Base-by-base conservation (phyloP, 1,139 yeast genomes). In the Candida neerlandica region DNA sequence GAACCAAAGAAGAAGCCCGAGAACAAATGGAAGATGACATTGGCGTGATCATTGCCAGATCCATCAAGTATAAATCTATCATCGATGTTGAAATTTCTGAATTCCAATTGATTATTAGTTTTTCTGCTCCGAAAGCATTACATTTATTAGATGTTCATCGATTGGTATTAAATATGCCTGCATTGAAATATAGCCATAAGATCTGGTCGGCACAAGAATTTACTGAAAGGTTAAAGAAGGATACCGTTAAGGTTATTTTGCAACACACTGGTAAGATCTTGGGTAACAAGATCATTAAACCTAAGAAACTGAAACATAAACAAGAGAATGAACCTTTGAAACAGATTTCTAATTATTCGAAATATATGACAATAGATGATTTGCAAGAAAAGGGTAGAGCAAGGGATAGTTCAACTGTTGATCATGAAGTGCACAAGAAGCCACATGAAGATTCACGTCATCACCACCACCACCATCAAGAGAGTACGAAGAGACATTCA, bases 171-270 rank as follows among this genome's bases (percentile, higher is more conserved):
- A 77, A 75, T 23, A 70, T 89, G 38, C 97, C 97, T 0, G 70
- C 69, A n/a, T 69, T 90, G 43, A 77, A 72, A 51, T 87, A 88
- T 61, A 65, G 65, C 43, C 81, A 89, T 65, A 85, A 84, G 69
- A 71, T 89, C 29, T 89, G 96, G 95, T 84, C 96, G 1, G 82
- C 82, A 45, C 82, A 86, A 55, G 97, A 91, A 52, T 73, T 90
- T 44, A 77, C 86, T 29, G 67, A 80, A 49, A 78, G 83, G 40
- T 62, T 90, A 46, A 81, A 85, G 62, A 85, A 82, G 57, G 92
- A 88, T 60, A 74, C 91, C 29, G 75, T 88, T 48, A 83, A 80
- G 63, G 75, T 85, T 16, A 81, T 91, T 35, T 68, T 91, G 47
- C 81, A 77, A 45, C 96, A 91, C 60, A 77, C 95, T 1, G 96